Conservation (phyloP, 2,329 filamentous ascomycete genomes). For the Gnomoniopsis smithogilvyi region DNA sequence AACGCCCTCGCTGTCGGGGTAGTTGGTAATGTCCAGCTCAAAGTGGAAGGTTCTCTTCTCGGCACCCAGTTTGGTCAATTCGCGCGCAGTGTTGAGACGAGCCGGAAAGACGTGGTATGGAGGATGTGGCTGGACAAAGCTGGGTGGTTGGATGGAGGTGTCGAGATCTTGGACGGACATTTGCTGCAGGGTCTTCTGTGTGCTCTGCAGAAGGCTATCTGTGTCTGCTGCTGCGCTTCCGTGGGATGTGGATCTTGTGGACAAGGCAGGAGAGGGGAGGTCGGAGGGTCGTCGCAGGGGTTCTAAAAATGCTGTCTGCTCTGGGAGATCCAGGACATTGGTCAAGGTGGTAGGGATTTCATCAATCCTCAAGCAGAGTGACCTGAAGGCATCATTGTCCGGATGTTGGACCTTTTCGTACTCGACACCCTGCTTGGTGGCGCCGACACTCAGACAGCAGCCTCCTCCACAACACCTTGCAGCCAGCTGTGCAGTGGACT, state of each 20-base stretch:
- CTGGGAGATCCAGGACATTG: slow-evolving; percentile 67
- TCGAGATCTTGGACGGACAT: slow-evolving; percentile 43
- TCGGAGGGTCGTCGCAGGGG: slow-evolving; percentile 43
- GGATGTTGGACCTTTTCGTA: slow-evolving; percentile 58
- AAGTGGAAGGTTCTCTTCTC: slow-evolving; percentile 98
- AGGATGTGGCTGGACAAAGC: slow-evolving; percentile 90
- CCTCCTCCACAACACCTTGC: slow-evolving; percentile 63
- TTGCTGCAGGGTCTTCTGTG: slow-evolving; percentile 23
- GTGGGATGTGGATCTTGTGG: slow-evolving; percentile 45
- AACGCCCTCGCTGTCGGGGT: slow-evolving; percentile 73
- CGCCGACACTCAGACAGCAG: slow-evolving; percentile 53
- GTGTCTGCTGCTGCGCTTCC: slow-evolving; percentile 36
- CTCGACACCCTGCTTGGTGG: slow-evolving; percentile 42
- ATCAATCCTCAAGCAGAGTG: slow-evolving; percentile 72
- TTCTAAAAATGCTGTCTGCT: slow-evolving; percentile 70
- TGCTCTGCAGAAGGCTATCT: slow-evolving; percentile 20
- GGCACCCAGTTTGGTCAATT: slow-evolving; percentile 82
- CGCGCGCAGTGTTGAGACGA: slow-evolving; percentile 78
- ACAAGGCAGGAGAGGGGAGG: slow-evolving; percentile 44
- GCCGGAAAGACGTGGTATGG: slow-evolving; percentile 90
- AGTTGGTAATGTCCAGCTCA: slow-evolving; percentile 93
- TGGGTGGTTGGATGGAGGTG: slow-evolving; percentile 70
- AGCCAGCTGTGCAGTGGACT: slow-evolving; percentile 59
- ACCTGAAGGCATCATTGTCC: slow-evolving; percentile 81
- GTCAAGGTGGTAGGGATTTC: slow-evolving; percentile 72